phyloP scores from a whole-genome alignment of 2,329 filamentous ascomycete genomes.

The Claviceps sorghi region DNA sequence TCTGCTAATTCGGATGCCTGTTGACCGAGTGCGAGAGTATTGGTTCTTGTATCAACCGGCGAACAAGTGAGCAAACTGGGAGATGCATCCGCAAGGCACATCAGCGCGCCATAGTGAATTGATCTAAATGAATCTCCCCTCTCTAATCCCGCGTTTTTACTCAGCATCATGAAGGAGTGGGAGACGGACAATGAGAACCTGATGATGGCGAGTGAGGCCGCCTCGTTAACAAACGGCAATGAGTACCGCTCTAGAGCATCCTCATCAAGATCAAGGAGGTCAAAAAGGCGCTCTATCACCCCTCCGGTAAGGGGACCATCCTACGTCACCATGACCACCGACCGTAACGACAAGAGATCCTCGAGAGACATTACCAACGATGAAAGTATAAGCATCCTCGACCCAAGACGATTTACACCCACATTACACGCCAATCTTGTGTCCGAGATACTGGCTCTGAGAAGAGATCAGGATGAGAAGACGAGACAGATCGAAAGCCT shows the following conservation, averaged over 20 bases:
- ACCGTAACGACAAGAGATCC: conserved; percentile 31
- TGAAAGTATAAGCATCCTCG: conserved; percentile 59
- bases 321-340: conserved; percentile 33
- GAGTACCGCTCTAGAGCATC: conserved; percentile 56
- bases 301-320: conserved; percentile 46
- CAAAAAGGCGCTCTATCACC: conserved; percentile 48
- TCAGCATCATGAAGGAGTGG: conserved; percentile 36
- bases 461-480: conserved; percentile 84
- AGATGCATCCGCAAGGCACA: neutral
- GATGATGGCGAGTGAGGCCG: conserved; percentile 34
- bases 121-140: neutral
- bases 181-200: conserved; percentile 49
- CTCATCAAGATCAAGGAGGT: conserved; percentile 47
- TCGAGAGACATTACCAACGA: conserved; percentile 47
- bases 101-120: neutral
- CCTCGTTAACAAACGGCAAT: conserved; percentile 50
- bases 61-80: neutral
- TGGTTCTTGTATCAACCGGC: neutral
- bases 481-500: conserved; percentile 72
- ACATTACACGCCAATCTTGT: conserved; percentile 90
- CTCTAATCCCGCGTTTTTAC: neutral
- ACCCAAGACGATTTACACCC: conserved; percentile 86
- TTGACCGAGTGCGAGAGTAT: conserved; percentile 1
- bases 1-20: neutral
- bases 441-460: conserved; percentile 76